These are phyloP conservation scores for Ophiocordyceps sinensis DNA, from an alignment of 2,329 filamentous ascomycete genomes.

Conservation along the genomic window DNA sequence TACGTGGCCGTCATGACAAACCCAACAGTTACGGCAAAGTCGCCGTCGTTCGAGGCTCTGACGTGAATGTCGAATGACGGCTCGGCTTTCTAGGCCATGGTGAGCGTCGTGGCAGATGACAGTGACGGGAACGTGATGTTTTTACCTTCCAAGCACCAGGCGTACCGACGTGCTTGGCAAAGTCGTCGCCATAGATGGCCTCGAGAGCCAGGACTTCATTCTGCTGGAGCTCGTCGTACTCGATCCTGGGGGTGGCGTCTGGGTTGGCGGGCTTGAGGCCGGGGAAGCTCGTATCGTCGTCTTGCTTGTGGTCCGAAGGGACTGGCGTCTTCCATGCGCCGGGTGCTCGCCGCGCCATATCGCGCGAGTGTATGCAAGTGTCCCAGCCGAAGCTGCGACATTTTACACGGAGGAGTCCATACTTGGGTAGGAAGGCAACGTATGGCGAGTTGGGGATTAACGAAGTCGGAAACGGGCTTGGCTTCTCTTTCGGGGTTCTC, in stretches of 20 bases:
- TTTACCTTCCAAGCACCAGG: conserved; percentile 75
- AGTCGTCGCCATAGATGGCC: conserved; percentile 85
- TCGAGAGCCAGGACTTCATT: conserved; percentile 77
- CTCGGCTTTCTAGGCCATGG: conserved; percentile 51
- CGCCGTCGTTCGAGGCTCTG: conserved; percentile 57
- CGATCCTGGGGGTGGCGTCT: conserved; percentile 29
- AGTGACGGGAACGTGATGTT: conserved; percentile 4
- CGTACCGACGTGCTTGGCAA: conserved; percentile 54
- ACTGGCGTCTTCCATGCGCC: conserved; percentile 33
- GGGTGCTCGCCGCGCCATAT: conserved; percentile 39
- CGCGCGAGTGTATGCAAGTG: conserved; percentile 20
- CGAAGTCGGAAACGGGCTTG: too few species aligned
- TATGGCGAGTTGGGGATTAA: too few species aligned
- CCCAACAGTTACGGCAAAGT: conserved; percentile 55
- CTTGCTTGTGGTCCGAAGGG: conserved; percentile 23
- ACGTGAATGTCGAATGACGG: conserved; percentile 71
- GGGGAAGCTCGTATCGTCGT: conserved; percentile 36
- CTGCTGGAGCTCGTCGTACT: conserved; percentile 74
- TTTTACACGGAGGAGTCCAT: conserved; percentile 35
- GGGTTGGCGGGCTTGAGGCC: conserved; percentile 30
- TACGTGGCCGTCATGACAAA: conserved; percentile 83
- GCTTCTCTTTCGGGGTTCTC: too few species aligned
- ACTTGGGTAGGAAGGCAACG: not conserved
- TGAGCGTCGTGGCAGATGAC: conserved; percentile 3
- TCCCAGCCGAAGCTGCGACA: conserved; percentile 40